A percentile compares a stretch with the other conserved stretches of the same genome.
Evolutionary conservation across 176 grass and related monocot species (phyloP).

Genomic region (Microstegium vimineum): DNA sequence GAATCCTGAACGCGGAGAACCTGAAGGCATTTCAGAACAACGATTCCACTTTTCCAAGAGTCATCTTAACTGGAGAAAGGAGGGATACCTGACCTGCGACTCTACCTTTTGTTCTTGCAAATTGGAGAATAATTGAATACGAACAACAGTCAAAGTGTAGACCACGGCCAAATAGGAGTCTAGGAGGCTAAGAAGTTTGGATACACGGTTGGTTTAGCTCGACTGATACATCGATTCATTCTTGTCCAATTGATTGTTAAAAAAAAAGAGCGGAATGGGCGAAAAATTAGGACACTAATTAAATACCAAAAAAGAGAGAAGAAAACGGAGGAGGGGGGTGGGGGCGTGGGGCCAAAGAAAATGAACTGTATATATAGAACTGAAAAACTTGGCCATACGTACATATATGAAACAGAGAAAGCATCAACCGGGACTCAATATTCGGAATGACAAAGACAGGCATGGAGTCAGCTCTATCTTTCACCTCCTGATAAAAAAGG

Average conservation of each 20-base stretch:
- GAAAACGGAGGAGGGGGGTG: neutral
- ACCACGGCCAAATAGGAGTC: neutral
- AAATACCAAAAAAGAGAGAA: neutral
- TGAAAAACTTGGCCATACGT: neutral
- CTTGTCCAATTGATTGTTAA: neutral
- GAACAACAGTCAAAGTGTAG: neutral
- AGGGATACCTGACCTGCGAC: neutral
- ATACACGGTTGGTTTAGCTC: neutral
- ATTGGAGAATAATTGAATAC: conserved; percentile 11
- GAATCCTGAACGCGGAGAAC: neutral
- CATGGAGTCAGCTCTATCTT: neutral
- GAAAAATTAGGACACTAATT: neutral
- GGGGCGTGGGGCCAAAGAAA: too few relatives aligned
- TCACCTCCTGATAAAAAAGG: neutral
- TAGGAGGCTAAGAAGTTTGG: neutral
- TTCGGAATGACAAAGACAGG: neutral
- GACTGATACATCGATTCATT: neutral
- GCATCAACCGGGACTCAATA: neutral
- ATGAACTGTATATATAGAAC: neutral
- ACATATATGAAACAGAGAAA: neutral
- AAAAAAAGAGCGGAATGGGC: neutral
- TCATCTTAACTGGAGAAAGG: neutral
- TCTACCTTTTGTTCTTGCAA: conserved; percentile 22
- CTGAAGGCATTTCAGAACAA: neutral
- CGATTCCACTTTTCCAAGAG: neutral